Evolutionary conservation across 169 alveolate genomes (phyloP).

Genomic region (Sarcocystis neurona): DNA sequence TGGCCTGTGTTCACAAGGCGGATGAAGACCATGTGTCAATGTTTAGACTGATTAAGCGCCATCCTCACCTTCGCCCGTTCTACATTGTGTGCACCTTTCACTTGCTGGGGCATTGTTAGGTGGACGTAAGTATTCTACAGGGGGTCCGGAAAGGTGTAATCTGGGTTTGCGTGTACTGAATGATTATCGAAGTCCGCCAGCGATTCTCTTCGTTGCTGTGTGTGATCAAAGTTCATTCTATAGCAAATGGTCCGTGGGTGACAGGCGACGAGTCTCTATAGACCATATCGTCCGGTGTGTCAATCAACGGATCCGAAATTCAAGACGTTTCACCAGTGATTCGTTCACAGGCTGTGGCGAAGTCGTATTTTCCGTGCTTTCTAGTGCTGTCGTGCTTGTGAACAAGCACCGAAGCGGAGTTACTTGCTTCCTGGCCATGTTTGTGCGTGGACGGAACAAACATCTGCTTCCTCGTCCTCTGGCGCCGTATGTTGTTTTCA

Average conservation of each 20-base stretch:
- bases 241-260: conserved; percentile 31
- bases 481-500: too few relatives aligned
- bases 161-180: too few relatives aligned
- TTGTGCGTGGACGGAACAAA: too few relatives aligned
- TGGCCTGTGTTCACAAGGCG: neutral
- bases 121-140: too few relatives aligned
- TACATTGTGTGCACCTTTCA: too few relatives aligned
- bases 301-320: conserved; percentile 38
- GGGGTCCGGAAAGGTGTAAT: too few relatives aligned
- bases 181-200: conserved; percentile 43
- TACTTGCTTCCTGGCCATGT: neutral
- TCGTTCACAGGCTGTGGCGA: neutral
- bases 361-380: neutral
- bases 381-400: neutral
- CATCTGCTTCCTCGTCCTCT: too few relatives aligned
- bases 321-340: neutral
- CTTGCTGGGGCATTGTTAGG: too few relatives aligned
- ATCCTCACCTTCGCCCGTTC: neutral
- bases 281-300: neutral
- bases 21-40: neutral
- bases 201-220: neutral
- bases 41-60: neutral
- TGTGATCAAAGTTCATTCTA: conserved; percentile 34
- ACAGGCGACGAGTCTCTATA: neutral
- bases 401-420: neutral